Conservation (phyloP, 2,329 filamentous ascomycete genomes). For the Cladorrhinum sp. region DNA sequence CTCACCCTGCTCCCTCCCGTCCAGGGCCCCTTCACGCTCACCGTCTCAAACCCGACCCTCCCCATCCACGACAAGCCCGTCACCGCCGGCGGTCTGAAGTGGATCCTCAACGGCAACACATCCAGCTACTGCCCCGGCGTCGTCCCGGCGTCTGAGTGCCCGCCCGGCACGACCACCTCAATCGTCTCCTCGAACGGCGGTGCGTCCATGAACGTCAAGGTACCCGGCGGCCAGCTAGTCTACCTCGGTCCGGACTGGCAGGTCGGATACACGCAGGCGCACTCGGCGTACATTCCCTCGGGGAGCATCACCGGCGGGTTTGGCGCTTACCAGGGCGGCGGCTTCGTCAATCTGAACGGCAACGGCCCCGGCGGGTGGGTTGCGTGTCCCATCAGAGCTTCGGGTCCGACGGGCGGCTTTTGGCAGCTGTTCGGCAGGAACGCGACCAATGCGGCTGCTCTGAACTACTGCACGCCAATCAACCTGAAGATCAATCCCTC, state of each 20-base stretch:
- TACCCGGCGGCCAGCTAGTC: conserved; percentile 35
- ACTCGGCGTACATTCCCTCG: conserved; percentile 32
- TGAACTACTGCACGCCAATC: conserved; percentile 27
- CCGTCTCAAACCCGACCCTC: conserved; percentile 31
- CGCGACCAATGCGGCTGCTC: conserved; percentile 24
- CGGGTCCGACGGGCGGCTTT: conserved; percentile 21
- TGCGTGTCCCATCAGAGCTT: conserved; percentile 29
- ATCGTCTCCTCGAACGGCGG: conserved; percentile 23
- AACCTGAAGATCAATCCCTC: conserved; percentile 31
- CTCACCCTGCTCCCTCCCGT: conserved; percentile 26
- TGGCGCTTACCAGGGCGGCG: conserved; percentile 32
- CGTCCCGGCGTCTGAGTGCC: conserved; percentile 27
- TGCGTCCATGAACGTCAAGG: conserved; percentile 30
- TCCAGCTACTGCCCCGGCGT: conserved; percentile 33
- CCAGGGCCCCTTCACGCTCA: conserved; percentile 29
- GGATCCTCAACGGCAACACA: conserved; percentile 30
- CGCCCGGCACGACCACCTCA: conserved; percentile 29
- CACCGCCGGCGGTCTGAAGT: conserved; percentile 29
- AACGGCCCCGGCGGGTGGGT: conserved; percentile 33
- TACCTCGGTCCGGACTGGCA: conserved; percentile 32
- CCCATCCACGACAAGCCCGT: conserved; percentile 31
- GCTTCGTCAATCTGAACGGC: conserved; percentile 34
- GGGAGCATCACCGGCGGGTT: conserved; percentile 30
- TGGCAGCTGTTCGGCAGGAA: conserved; percentile 31
- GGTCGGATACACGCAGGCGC: conserved; percentile 35